Evolutionary conservation across 371 early-diverging fungal species (phyloP).

Genomic region (Amoeboaphelidium protococcarum): DNA sequence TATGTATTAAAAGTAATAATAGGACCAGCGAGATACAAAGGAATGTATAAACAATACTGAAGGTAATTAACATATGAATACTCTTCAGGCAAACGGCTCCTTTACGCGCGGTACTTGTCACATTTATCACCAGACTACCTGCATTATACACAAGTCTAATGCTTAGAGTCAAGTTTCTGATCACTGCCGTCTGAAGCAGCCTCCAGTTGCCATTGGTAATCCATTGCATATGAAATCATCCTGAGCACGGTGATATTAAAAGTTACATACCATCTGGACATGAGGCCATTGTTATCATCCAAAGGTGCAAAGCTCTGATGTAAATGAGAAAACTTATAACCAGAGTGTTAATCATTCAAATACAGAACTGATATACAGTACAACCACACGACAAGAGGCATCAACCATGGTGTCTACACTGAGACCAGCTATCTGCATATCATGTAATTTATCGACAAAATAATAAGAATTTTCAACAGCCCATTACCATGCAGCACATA

Average conservation of each 20-base stretch:
- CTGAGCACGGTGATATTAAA: slow-evolving; percentile 74
- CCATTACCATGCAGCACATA: slow-evolving; percentile 32
- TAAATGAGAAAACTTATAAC: background rate
- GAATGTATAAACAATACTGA: slow-evolving; percentile 55
- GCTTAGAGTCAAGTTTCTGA: background rate
- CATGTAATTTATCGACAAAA: slow-evolving; percentile 28
- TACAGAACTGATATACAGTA: slow-evolving; percentile 47
- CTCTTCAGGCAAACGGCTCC: slow-evolving; percentile 1
- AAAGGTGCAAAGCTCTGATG: background rate
- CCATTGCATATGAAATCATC: slow-evolving; percentile 68
- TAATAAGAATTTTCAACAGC: slow-evolving; percentile 32
- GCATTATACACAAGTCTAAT: background rate
- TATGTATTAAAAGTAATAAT: slow-evolving; percentile 82
- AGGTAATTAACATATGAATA: slow-evolving; percentile 48
- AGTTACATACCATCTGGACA: slow-evolving; percentile 55
- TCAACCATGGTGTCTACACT: background rate
- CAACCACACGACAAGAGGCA: slow-evolving; percentile 25
- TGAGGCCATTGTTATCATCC: slow-evolving; percentile 14
- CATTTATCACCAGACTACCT: background rate
- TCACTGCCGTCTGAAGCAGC: slow-evolving; percentile 2
- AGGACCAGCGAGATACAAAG: slow-evolving; percentile 78
- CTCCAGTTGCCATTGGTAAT: slow-evolving; percentile 43
- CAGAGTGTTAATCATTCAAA: slow-evolving; percentile 21
- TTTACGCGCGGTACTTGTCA: slow-evolving; percentile 4
- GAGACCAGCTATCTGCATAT: slow-evolving; percentile 7